Evolutionary conservation across 176 grass and related monocot species (phyloP).

Genomic region (Aegilops sharonensis): DNA sequence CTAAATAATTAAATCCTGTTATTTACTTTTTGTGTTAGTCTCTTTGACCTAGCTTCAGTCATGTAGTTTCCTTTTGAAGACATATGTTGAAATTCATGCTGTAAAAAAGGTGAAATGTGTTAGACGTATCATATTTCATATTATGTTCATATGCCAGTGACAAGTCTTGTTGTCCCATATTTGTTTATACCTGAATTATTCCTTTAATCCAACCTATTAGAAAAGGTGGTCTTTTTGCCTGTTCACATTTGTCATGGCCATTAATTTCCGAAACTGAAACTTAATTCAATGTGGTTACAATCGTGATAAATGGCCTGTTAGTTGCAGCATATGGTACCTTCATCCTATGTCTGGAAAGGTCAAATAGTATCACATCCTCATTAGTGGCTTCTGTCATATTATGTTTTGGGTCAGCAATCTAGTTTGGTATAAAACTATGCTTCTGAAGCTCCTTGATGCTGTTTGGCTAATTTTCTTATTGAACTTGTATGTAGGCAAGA

Average conservation of each 20-base stretch:
- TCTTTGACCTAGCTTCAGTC: neutral
- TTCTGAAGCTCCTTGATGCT: neutral
- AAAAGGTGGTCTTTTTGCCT: neutral
- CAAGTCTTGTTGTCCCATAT: neutral
- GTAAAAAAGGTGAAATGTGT: neutral
- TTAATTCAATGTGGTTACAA: neutral
- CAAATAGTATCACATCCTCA: slow-evolving; percentile 6
- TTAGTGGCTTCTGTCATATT: neutral
- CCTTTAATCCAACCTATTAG: neutral
- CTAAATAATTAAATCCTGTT: neutral
- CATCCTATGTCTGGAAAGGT: neutral
- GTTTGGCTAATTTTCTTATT: neutral
- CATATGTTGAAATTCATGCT: neutral
- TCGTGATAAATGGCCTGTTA: neutral
- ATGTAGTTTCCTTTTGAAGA: neutral
- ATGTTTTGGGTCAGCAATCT: neutral
- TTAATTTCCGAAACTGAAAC: neutral
- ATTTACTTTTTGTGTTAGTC: neutral
- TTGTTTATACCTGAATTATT: neutral
- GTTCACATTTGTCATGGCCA: neutral
- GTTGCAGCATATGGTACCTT: neutral
- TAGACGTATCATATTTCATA: neutral
- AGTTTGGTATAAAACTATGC: neutral
- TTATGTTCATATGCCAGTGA: neutral
- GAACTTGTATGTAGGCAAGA: slow-evolving; percentile 53